A percentile compares a stretch with the other conserved stretches of the same genome.
Evolutionary conservation across 2,329 filamentous ascomycete species (phyloP).

Genomic region (Eurotiales sp.): DNA sequence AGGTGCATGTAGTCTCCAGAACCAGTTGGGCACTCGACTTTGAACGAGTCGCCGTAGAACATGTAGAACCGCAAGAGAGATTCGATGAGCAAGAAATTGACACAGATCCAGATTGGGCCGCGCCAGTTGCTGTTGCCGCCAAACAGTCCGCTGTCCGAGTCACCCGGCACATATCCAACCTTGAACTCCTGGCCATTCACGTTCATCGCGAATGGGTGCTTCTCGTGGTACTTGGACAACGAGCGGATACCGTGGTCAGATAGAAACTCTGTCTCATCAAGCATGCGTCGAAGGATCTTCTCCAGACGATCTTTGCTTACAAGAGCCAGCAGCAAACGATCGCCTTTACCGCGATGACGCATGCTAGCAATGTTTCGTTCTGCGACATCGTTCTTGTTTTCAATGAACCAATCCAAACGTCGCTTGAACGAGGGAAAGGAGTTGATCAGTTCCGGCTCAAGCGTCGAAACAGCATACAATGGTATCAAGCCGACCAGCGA

Average conservation of each 20-base stretch:
- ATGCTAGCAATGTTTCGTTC: conserved; percentile 95
- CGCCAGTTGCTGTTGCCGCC: conserved; percentile 98
- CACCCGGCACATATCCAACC: conserved; percentile 88
- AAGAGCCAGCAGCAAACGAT: conserved; percentile 81
- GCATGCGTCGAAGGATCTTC: conserved; percentile 85
- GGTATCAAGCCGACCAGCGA: conserved; percentile 93
- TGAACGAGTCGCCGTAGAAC: conserved; percentile 84
- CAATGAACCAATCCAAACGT: conserved; percentile 88
- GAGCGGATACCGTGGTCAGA: conserved; percentile 87
- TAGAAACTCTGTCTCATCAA: conserved; percentile 90
- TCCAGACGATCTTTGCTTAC: conserved; percentile 90
- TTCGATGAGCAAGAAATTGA: conserved; percentile 92
- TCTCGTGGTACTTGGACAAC: conserved; percentile 84
- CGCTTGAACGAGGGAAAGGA: conserved; percentile 90
- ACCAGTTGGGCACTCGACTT: conserved; percentile 90
- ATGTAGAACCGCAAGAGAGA: conserved; percentile 93
- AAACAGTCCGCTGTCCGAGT: conserved; percentile 91
- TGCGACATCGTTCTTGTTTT: conserved; percentile 79
- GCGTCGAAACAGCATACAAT: conserved; percentile 83
- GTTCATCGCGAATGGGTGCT: conserved; percentile 90
- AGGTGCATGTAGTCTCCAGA: conserved; percentile 95
- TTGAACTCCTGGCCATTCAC: conserved; percentile 88
- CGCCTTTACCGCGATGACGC: conserved; percentile 80
- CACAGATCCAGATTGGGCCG: conserved; percentile 90
- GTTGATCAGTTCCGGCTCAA: conserved; percentile 91